A percentile compares a stretch with the other conserved stretches of the same genome.
These are phyloP conservation scores for Dipteronia dyeriana DNA, from an alignment of 345 rosid species.

Conservation along the genomic window DNA sequence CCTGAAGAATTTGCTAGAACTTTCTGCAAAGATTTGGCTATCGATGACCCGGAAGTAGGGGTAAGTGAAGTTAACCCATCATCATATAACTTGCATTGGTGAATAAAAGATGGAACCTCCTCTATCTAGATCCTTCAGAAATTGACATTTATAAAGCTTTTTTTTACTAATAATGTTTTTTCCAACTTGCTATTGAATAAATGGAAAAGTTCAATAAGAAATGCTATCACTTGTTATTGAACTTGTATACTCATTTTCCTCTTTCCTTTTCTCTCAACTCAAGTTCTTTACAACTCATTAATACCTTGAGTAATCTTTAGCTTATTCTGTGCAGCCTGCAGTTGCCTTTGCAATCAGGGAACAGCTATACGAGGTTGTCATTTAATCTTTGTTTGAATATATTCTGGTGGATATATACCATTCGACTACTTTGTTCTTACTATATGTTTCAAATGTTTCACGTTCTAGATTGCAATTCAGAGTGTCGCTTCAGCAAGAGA, in stretches of 20 bases:
- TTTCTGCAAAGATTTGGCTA: slow-evolving; percentile 79
- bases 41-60: slow-evolving; percentile 93
- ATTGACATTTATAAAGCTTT: not conserved
- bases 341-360: slow-evolving; percentile 94
- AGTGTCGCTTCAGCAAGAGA: slow-evolving; percentile 89
- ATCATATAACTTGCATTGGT: not conserved
- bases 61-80: slow-evolving; percentile 51
- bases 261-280: not conserved
- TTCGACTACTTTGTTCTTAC: not conserved
- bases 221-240: not conserved
- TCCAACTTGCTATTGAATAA: not conserved
- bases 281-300: not conserved
- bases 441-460: slow-evolving; percentile 7
- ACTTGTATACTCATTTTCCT: not conserved
- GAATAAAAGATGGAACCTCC: not conserved
- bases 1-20: slow-evolving; percentile 92
- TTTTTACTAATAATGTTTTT: not conserved
- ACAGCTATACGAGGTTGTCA: slow-evolving; percentile 83
- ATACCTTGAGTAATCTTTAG: not conserved
- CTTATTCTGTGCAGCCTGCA: slow-evolving; percentile 69
- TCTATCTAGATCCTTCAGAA: not conserved
- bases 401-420: not conserved
- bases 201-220: not conserved
- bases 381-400: not conserved
- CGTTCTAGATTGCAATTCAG: slow-evolving; percentile 75